Percentiles rank a stretch among this genome's conserved stretches.
These are phyloP conservation scores for Candida hungchunana DNA, from an alignment of 805 yeast genomes.

Conservation along the genomic window DNA sequence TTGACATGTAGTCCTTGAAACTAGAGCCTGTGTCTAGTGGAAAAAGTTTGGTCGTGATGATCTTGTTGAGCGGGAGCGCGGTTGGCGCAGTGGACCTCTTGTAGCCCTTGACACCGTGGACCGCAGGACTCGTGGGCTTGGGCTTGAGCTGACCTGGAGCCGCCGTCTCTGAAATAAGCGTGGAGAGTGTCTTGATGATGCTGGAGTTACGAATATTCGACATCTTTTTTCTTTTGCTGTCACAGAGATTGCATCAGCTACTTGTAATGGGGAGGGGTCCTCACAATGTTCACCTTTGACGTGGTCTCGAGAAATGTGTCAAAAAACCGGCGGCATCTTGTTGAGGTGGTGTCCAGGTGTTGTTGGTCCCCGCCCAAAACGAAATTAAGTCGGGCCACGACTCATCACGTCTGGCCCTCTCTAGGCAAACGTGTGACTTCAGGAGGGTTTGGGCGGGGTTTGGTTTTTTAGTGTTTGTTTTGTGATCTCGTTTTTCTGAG, in stretches of 20 bases:
- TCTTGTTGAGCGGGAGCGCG: constrained; percentile 55
- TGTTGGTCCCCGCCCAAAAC: background rate
- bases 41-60: constrained; percentile 44
- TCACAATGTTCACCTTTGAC: background rate
- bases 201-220: constrained; percentile 10
- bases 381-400: no score
- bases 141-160: constrained; percentile 11
- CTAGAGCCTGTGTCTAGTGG: constrained; percentile 55
- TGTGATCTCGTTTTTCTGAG: no score
- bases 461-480: no score
- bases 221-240: no score
- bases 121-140: constrained; percentile 9
- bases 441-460: no score
- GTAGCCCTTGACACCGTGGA: constrained; percentile 25
- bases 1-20: constrained; percentile 42
- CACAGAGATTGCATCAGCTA: no score
- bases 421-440: background rate
- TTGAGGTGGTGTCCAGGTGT: background rate
- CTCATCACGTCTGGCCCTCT: background rate
- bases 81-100: constrained; percentile 61
- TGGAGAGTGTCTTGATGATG: constrained; percentile 8
- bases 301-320: background rate
- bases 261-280: no score
- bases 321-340: no score
- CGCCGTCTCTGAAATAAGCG: constrained; percentile 14